Base-by-base conservation (phyloP, 805 yeast genomes). In the Candida suzukii region DNA sequence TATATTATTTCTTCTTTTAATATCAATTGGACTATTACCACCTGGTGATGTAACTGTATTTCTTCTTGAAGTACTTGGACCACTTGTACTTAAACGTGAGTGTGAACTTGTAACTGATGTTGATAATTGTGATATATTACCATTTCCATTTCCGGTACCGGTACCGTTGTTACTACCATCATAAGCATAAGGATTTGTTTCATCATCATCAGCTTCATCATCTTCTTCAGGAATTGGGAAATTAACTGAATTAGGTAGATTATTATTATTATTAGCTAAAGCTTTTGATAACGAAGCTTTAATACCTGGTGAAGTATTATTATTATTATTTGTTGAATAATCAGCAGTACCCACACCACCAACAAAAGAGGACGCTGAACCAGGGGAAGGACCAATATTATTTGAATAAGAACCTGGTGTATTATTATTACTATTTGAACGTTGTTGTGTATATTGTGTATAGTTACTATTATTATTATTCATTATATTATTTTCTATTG, bases 1-100 rank as follows among this genome's bases (percentile, higher is more conserved):
- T 57, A 77, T 73, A 49, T 73, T 75, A 46, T 76, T 83, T 40
- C 77, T 59, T 42, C 78, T 66, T 48, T 70, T 71, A 10, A 79
- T 55, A 42, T 71, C 75, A 8, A 65, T 54, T 3, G 61, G 50
- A 28, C 27, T 37, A 25, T 12, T 17, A 5, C 22, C 38, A 35
- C 30, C 38, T 18, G 38, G 38, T 19, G 32, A 27, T 8, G n/a
- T 36, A 18, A 26, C 26, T 19, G 38, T 36, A 28, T 36, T 36
- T 26, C 38, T 36, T 18, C 38, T 25, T 5, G 38, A 36, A 21
- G 21, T 19, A 17, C 28, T 19, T 26, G 29, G 29, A 11, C 8
- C 29, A 26, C 29, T 26, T 26, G 29, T 13, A 26, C 29, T 26
- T 26, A 12, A 12, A 26, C 29, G 29, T n/a, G n/a, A n/a, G n/a